Evolutionary conservation across 768 basidiomycete species (phyloP), one percentile per base, ranked within the genome.

Genomic region (Collybia sp.): DNA sequence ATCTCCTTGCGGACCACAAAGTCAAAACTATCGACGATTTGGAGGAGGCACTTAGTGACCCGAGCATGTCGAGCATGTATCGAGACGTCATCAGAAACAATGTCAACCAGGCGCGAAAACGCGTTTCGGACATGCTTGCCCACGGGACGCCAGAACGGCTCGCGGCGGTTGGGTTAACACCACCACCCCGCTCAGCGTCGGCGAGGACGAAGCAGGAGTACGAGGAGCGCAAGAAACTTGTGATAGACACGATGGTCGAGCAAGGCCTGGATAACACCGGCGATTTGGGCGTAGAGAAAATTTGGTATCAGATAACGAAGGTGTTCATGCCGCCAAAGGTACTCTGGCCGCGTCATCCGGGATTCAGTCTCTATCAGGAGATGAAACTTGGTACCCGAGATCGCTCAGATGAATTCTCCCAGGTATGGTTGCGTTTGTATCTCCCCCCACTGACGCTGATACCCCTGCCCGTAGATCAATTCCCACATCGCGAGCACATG

Each of bases 301-400:
- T 30, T 16, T 61, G 58, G 58, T 63, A 59, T 46, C 38, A 51
- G 48, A 18, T 6, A 2, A 46, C 56, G 30, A 57, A 54, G 16
- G 53, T 45, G 1, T 56, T 54, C 40, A 40, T 65, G 8, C 61
- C 62, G 11, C 60, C 60, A 12, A 37, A 45, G 13, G 54, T 56
- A 16, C 41, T 65, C 12, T 48, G 53, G 47, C 37, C 35, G 8
- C 50, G 51, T 16, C 59, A 62, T 45, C 53, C 57, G 3, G 57
- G 57, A 10, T 59, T 62, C 34, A 51, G 51, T 5, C 30, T 44
- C 15, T 55, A 50, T 34, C 49, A 52, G 16, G 30, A 49, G 8
- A 25, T 25, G 25, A 8, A 42, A 37, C 46, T 25, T 12, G 48
- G 30, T 33, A 45, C 13, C 12, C 45, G 35, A 2, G 42, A 18